These are phyloP conservation scores for Geotrichum australiense DNA, from an alignment of 1,139 yeast genomes.

Conservation along the genomic window DNA sequence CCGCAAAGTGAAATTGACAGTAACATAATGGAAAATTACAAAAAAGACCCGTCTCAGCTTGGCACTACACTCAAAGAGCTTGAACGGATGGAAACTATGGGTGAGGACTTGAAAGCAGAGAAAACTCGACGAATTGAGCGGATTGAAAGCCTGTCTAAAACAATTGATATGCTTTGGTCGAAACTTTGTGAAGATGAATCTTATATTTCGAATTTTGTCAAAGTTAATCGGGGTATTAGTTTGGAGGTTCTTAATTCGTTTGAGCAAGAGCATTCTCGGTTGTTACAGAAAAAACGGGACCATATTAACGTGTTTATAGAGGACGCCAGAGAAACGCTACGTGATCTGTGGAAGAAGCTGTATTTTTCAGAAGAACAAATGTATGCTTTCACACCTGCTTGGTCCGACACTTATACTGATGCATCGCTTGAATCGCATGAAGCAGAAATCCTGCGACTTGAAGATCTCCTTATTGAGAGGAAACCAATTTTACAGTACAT, in stretches of 20 bases:
- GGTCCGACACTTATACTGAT: conserved; percentile 45
- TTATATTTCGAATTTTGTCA: conserved; percentile 25
- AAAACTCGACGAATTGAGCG: conserved; percentile 20
- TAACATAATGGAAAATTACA: conserved; percentile 24
- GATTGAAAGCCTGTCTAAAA: conserved; percentile 19
- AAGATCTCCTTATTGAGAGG: conserved; percentile 37
- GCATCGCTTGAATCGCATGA: conserved; percentile 54
- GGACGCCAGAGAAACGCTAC: conserved; percentile 54
- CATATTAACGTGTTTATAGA: conserved; percentile 63
- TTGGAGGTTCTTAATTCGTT: conserved; percentile 35
- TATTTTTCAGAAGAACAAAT: conserved; percentile 48
- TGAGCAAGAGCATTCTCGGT: conserved; percentile 49
- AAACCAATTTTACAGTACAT: conserved; percentile 43
- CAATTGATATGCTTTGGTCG: conserved; percentile 27
- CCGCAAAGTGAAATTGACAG: conserved; percentile 30
- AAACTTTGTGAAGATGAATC: conserved; percentile 26
- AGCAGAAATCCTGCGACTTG: conserved; percentile 48
- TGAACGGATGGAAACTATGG: conserved; percentile 20
- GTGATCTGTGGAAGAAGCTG: conserved; percentile 54
- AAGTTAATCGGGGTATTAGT: conserved; percentile 30
- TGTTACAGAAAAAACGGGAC: conserved; percentile 54
- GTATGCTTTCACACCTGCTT: conserved; percentile 35
- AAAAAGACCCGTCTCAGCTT: conserved; percentile 26
- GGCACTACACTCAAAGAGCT: conserved; percentile 28
- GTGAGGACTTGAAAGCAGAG: conserved; percentile 19